Evolutionary conservation across 2,329 filamentous ascomycete genomes (phyloP), one percentile per base, ranked within the genome.

Genomic region (Tolypocladium endophyticum): DNA sequence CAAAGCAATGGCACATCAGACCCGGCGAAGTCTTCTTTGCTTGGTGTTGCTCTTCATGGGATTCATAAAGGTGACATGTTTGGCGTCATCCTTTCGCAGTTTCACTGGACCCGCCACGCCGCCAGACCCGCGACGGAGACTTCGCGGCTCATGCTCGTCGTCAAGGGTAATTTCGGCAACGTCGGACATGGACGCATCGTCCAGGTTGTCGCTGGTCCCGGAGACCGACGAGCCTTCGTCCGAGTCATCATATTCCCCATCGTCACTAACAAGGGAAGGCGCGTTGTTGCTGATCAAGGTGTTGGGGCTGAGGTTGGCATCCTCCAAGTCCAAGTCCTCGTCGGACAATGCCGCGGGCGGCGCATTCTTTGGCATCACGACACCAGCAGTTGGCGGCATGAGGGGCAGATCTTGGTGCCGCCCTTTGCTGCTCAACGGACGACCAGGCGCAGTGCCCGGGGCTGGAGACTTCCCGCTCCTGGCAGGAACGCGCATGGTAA

Each of bases 221-320:
- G 84, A 87, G 52, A 79, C 76, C 4, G 80, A 81, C 4, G 84
- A 87, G 54, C 79, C 81, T 61, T 85, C 84, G 60, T 88, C 85
- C 1, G 87, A 89, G 59, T 87, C 86, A 65, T 89, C 88, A 67
- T 88, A 90, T 69, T 91, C 88, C 66, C 88, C 87, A 68, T 91
- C 88, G 72, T 92, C 89, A 73, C 88, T 90, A 68, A 92, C 88
- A 56, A 92, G 79, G 66, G 87, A 91, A 28, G 89, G 89, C 11
- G 89, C 88, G 64, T 89, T 89, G 72, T 90, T 90, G 71, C 87
- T 88, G 57, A 87, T 79, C 53, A 86, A 74, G 0, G 87, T 88
- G 66, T 85, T 85, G 6, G 88, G 88, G 66, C 87, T 90, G 60
- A 89, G 73, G 58, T 89, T 84, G 55, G 79, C 77, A 59, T 86